Evolutionary conservation across 2,329 filamentous ascomycete genomes (phyloP), one percentile per base, ranked within the genome.

Genomic region (Colletotrichum musae): DNA sequence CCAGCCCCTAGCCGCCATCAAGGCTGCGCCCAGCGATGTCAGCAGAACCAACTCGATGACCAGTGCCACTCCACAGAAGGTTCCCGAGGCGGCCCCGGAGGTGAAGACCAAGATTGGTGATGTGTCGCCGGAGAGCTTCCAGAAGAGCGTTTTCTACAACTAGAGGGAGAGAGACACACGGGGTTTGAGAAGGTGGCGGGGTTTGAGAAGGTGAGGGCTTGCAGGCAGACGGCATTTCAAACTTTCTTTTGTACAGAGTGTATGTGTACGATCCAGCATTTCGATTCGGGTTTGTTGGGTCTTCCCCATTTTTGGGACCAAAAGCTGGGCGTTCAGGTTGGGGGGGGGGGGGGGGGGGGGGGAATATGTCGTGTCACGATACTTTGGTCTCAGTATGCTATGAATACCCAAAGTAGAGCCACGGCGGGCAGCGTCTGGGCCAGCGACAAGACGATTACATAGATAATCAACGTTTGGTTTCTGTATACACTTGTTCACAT

Each of bases 111-210:
- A 86, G 77, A 83, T 85, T 58, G 86, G 87, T 26, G 86, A 87
- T 59, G 84, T 87, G 12, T 85, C 84, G 1, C 82, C 82, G 1
- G 86, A 87, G 71, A 85, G 84, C 72, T 89, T 89, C 79, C 86
- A 88, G 75, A 86, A 88, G 75, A 85, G 86, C 58, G 85, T 88
- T 59, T 89, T 89, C 73, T 88, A 89, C 78, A 87, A 86, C 18
- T 89, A 81, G 74, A 36, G 28, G 26, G 7, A 13, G 9, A 52
- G 26, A 28, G 24, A 18, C 50, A 26, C 21, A 10, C 6, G 16
- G 50, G 21, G 12, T 5, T 32, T 24, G 18, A 24, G 18, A 47
- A 4, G 45, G 45, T 16, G 7, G 18, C 45, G 15, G 18, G 16
- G 5, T 48, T 24, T n/a, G 45, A 16, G 45, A 36, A 18, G 15